Evolutionary conservation across 371 early-diverging fungal species (phyloP), one percentile per base, ranked within the genome.

Genomic region (Rhizopus microsporus): DNA sequence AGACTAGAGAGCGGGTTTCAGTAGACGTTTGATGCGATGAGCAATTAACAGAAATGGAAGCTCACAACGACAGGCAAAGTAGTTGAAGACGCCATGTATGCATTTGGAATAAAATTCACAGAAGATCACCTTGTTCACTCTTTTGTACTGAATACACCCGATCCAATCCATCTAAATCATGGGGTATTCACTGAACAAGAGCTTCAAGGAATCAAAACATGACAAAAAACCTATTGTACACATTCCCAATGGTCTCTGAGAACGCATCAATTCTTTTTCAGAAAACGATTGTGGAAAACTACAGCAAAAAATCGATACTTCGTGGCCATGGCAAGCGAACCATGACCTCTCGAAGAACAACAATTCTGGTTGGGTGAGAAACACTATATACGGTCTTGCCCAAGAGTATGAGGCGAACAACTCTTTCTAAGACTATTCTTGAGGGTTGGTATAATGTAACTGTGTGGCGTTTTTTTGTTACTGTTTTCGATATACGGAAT

Each of bases 221-320:
- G 30, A 23, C 9, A 46, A 49, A 49, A 49, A 49, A 49, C 49
- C 49, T 49, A 31, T 46, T 46, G 6, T n/a, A 46, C 29, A 7
- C 46, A 15, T 46, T 46, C 46, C 46, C 29, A 17, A 46, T 30
- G 46, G 34, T 49, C 50, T 33, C 15, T 8, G 34, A 34, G 35
- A 49, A n/a, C 16, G 8, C 29, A 46, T 46, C 2, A 46, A 46
- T 29, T 23, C 47, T 46, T 46, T 23, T 46, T 46, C 47, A 46
- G 47, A 29, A 46, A 46, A 46, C 29, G 17, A 30, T 46, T 49
- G 34, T n/a, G 15, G 49, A 49, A 33, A 49, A 30, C 49, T 32
- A 49, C 49, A 32, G n/a, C 49, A 49, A 34, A 49, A 49, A 49
- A 6, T 49, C 49, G 34, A 49, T 49, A 33, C 49, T 49, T n/a